Percentiles rank a stretch among this genome's conserved stretches.
phyloP scores from a whole-genome alignment of 1,284 basidiomycete species.

The Agroathelia rolfsii region DNA sequence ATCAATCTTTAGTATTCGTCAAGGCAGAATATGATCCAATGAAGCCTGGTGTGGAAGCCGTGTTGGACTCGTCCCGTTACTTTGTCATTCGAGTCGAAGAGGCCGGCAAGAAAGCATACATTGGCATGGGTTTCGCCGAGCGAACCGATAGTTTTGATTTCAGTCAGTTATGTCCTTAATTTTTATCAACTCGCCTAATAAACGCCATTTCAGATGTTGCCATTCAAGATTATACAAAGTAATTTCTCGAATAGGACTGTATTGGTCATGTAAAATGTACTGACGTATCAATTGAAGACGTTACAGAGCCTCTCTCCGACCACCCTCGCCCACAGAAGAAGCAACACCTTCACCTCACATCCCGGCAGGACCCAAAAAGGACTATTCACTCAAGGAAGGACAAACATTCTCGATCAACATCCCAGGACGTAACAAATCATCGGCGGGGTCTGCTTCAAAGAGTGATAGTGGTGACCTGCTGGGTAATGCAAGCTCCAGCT shows the following conservation, averaged over 20 bases:
- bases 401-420: conserved; percentile 92
- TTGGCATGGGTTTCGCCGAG: conserved; percentile 91
- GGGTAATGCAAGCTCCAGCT: conserved; percentile 18
- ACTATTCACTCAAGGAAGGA: conserved; percentile 93
- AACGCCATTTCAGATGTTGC: conserved; percentile 62
- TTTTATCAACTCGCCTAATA: conserved; percentile 7
- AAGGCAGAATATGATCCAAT: conserved; percentile 79
- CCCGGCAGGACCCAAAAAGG: conserved; percentile 79
- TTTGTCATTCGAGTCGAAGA: conserved; percentile 92
- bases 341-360: conserved; percentile 43
- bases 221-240: conserved; percentile 93
- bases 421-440: conserved; percentile 53
- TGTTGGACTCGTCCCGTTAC: conserved; percentile 92
- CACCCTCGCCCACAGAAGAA: conserved; percentile 30
- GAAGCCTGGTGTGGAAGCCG: conserved; percentile 84
- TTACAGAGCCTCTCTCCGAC: conserved; percentile 49
- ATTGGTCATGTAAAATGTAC: conserved; percentile 4
- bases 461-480: conserved; percentile 27
- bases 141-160: conserved; percentile 91
- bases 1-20: conserved; percentile 65
- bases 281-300: conserved; percentile 40
- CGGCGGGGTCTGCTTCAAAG: conserved; percentile 16
- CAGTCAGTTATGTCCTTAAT: conserved; percentile 39
- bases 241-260: conserved; percentile 10
- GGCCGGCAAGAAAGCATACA: conserved; percentile 78